Evolutionary conservation across 208 protist genomes (phyloP), one percentile per base, ranked within the genome.

Genomic region (Acanthamoeba royreba): DNA sequence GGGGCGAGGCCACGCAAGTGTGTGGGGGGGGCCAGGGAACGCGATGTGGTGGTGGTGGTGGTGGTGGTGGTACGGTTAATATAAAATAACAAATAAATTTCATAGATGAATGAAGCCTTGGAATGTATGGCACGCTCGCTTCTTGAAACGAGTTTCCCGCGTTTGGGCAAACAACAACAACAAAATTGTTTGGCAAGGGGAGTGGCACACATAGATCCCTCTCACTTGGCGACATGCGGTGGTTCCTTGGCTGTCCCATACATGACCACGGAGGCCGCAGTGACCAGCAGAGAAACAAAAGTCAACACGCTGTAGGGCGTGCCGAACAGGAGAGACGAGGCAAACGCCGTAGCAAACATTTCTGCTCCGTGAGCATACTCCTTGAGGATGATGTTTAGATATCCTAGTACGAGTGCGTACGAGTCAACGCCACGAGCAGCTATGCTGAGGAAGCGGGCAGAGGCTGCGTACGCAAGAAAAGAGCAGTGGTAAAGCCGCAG

Each of bases 361-460:
- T 90, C 83, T 5, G 31, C 83, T 4, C 83, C 83, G 42, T 90
- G 45, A 4, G 83, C 83, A 38, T 49, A 90, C 83, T 90, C 83
- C 47, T 90, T 90, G 46, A 90, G 45, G 8, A 90, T 58, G 49
- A 90, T 66, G 83, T 90, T 90, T 19, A 90, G 55, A 35, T 90
- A 66, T 4, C 52, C 42, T 72, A 35, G 33, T 15, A 11, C 28
- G n/a, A n/a, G n/a, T n/a, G n/a, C n/a, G n/a, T n/a, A 38, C 61
- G n/a, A 63, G 25, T 28, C 22, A 7, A 17, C 15, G 13, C 8
- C 53, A 63, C 15, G 7, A n/a, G 53, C 25, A n/a, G 53, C 3
- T 7, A 7, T 17, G 31, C 8, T 28, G 11, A 19, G 33, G 55
- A 28, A 66, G 19, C n/a, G 55, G 22, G 22, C n/a, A n/a, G 55